A percentile compares a stretch with the other conserved stretches of the same genome.
Conservation (phyloP, 768 basidiomycete species). For the Tremella fuciformis region DNA sequence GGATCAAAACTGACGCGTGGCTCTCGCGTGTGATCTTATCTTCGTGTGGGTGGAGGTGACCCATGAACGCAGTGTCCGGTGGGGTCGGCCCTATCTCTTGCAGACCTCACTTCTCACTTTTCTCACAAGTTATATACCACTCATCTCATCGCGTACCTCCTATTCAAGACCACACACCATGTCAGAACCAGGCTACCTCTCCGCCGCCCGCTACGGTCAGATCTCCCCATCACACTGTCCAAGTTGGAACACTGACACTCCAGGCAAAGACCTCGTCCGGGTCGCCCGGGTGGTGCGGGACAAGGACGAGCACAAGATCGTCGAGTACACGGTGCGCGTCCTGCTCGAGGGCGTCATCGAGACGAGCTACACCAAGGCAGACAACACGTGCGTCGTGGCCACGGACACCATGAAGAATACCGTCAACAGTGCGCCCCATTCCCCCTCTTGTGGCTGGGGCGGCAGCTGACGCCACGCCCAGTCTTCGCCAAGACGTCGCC, state of each 20-base stretch:
- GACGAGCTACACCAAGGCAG: constrained; percentile 71
- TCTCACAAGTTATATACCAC: neutral
- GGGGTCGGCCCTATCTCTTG: no score
- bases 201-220: constrained; percentile 42
- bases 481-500: constrained; percentile 82
- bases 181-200: constrained; percentile 40
- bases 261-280: constrained; percentile 81
- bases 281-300: constrained; percentile 79
- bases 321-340: constrained; percentile 49
- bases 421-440: constrained; percentile 38
- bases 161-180: constrained; percentile 12
- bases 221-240: neutral
- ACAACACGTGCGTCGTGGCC: constrained; percentile 76
- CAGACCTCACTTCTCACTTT: no score
- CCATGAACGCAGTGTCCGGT: no score
- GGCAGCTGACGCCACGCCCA: constrained; percentile 18
- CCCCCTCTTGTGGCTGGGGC: constrained; percentile 33
- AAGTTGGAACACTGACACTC: constrained; percentile 2
- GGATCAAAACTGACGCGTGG: no score
- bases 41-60: no score
- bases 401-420: constrained; percentile 73
- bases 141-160: neutral
- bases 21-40: no score
- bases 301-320: constrained; percentile 39
- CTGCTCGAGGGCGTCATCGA: constrained; percentile 81